Percentiles rank a stretch among this genome's conserved stretches.
Evolutionary conservation across 108 stramenopile species (phyloP).

Genomic region (Mediolabrus comicus): DNA sequence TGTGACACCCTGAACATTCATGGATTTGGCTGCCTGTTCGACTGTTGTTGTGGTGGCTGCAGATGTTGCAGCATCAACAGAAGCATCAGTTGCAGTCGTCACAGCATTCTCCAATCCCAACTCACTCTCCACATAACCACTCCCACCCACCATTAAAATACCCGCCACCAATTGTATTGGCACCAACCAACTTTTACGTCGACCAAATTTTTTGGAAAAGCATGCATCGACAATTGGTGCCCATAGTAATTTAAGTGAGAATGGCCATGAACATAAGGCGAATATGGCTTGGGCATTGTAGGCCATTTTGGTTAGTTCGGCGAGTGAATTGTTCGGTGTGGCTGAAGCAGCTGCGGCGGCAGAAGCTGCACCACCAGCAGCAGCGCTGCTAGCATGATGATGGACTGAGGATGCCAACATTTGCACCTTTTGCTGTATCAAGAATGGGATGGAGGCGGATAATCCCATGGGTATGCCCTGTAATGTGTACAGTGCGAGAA

Average conservation of each 20-base stretch:
- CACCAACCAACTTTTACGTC: slow-evolving; percentile 97
- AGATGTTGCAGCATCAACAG: background rate
- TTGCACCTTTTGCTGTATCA: slow-evolving; percentile 92
- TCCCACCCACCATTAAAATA: slow-evolving; percentile 73
- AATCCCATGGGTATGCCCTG: slow-evolving; percentile 99
- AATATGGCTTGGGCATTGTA: slow-evolving; percentile 97
- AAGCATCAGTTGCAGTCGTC: background rate
- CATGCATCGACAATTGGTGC: slow-evolving; percentile 98
- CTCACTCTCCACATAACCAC: slow-evolving; percentile 81
- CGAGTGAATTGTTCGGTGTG: slow-evolving; percentile 35
- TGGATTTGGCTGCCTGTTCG: slow-evolving; percentile 14
- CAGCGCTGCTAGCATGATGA: slow-evolving; percentile 18
- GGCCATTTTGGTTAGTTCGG: slow-evolving; percentile 62
- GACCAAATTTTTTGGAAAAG: slow-evolving; percentile 84
- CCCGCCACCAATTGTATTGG: slow-evolving; percentile 96
- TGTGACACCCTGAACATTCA: slow-evolving; percentile 86
- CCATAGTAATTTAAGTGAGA: slow-evolving; percentile 97
- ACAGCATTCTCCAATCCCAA: slow-evolving; percentile 52
- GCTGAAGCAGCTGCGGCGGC: slow-evolving; percentile 19
- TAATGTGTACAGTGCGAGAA: slow-evolving; percentile 96
- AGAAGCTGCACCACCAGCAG: slow-evolving; percentile 20
- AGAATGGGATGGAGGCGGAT: slow-evolving; percentile 93
- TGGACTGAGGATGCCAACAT: slow-evolving; percentile 56
- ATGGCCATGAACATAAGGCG: slow-evolving; percentile 94
- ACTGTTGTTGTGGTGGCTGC: background rate